phyloP scores from a whole-genome alignment of 1,284 basidiomycete genomes.

The Calocybe gambosa region DNA sequence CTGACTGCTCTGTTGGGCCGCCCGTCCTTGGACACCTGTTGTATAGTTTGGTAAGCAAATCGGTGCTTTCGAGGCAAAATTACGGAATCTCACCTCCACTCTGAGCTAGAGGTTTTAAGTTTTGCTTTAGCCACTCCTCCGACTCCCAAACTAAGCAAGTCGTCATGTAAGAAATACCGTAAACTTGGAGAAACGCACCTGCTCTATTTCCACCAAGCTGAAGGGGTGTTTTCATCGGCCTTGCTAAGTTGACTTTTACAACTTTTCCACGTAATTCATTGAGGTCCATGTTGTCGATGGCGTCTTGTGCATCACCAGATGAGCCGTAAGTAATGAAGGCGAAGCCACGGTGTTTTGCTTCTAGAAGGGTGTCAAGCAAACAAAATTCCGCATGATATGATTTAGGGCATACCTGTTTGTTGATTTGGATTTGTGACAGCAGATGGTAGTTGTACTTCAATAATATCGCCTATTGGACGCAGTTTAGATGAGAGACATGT shows the following conservation, averaged over 20 bases:
- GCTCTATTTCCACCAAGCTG: constrained; percentile 69
- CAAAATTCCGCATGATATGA: not conserved
- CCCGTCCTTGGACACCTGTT: constrained; percentile 53
- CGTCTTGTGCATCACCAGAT: constrained; percentile 75
- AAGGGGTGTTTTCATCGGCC: constrained; percentile 60
- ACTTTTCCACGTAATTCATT: constrained; percentile 73
- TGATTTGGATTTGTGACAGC: constrained; percentile 56
- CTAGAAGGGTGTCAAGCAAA: constrained; percentile 27
- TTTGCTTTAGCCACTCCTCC: constrained; percentile 73
- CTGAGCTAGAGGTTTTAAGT: constrained; percentile 65
- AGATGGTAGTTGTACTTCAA: constrained; percentile 74
- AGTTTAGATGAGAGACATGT: constrained; percentile 7
- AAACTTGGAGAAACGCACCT: constrained; percentile 37
- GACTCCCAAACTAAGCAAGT: constrained; percentile 71
- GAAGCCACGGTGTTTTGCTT: constrained; percentile 74
- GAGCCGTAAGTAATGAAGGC: constrained; percentile 76
- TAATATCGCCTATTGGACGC: constrained; percentile 58
- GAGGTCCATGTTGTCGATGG: constrained; percentile 86
- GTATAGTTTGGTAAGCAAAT: constrained; percentile 7
- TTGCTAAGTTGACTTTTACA: constrained; percentile 72
- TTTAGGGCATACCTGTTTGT: constrained; percentile 37
- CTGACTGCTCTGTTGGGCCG: constrained; percentile 24
- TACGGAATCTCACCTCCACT: constrained; percentile 52
- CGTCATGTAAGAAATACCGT: not conserved
- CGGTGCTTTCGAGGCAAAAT: constrained; percentile 12